Conservation (phyloP, 129 eudicot genomes). For the Arctium minus region DNA sequence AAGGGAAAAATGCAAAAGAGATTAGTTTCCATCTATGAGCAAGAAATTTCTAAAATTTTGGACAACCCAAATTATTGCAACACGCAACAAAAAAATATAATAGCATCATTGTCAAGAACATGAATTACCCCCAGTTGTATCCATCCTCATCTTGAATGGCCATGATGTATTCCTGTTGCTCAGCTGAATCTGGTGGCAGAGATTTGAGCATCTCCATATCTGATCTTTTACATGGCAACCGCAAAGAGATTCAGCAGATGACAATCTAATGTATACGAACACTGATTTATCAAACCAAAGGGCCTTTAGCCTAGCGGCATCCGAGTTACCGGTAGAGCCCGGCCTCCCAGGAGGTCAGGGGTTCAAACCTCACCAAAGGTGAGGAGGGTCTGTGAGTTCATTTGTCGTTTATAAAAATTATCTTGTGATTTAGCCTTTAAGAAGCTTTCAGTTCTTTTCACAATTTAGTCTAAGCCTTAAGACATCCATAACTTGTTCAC, state of each 20-base stretch:
- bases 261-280: not conserved
- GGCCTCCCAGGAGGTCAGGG: not conserved
- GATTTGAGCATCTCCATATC: constrained; percentile 63
- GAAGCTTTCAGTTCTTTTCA: not conserved
- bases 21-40: not conserved
- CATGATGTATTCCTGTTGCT: constrained; percentile 78
- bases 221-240: constrained; percentile 33
- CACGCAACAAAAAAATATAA: not conserved
- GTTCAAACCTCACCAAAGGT: not conserved
- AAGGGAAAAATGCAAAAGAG: not conserved
- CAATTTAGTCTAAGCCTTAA: not conserved
- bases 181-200: constrained; percentile 83
- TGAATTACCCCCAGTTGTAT: constrained; percentile 89
- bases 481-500: not conserved
- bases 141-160: constrained; percentile 84
- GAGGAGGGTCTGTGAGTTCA: not conserved
- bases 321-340: not conserved
- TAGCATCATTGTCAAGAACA: not conserved
- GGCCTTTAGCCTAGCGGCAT: not conserved
- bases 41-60: not conserved
- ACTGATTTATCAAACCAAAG: not conserved
- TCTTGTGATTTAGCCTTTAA: not conserved
- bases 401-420: too few species aligned
- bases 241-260: not conserved
- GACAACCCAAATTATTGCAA: not conserved